These are phyloP conservation scores for Cutaneotrichosporon sp. DNA, from an alignment of 1,284 basidiomycete species.

Conservation along the genomic window DNA sequence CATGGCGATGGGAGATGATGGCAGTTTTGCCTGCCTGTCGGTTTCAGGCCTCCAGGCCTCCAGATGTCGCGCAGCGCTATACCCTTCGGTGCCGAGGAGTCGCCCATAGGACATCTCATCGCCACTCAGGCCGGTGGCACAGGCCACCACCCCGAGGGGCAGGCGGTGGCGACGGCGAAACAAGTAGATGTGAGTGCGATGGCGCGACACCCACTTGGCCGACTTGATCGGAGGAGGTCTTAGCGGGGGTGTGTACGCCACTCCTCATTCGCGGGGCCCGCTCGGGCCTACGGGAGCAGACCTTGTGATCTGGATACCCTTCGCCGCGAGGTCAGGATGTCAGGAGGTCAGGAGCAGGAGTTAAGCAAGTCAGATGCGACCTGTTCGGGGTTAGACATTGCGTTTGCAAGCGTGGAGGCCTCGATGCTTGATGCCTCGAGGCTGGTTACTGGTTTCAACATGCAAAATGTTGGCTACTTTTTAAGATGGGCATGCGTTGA, in stretches of 20 bases:
- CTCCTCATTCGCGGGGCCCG: background rate
- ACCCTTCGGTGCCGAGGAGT: no score
- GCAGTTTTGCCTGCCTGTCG: no score
- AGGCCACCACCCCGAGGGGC: background rate
- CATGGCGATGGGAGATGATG: no score
- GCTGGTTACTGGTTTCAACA: background rate
- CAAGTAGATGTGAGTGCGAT: background rate
- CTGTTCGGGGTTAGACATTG: background rate
- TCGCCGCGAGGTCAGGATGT: no score
- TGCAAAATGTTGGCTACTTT: background rate
- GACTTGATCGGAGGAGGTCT: background rate
- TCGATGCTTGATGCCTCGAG: no score
- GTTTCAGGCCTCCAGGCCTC: no score
- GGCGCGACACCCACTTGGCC: background rate
- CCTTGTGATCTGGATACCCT: background rate
- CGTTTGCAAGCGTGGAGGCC: background rate
- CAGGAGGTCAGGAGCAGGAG: no score
- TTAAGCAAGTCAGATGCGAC: background rate
- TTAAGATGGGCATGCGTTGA: background rate
- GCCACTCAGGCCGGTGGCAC: no score
- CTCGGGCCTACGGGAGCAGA: background rate
- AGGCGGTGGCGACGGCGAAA: background rate
- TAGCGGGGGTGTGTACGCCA: background rate
- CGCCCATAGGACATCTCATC: no score
- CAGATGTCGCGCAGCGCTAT: no score